These are phyloP conservation scores for Kwoniella europaea DNA, from an alignment of 768 basidiomycete genomes.

Conservation along the genomic window DNA sequence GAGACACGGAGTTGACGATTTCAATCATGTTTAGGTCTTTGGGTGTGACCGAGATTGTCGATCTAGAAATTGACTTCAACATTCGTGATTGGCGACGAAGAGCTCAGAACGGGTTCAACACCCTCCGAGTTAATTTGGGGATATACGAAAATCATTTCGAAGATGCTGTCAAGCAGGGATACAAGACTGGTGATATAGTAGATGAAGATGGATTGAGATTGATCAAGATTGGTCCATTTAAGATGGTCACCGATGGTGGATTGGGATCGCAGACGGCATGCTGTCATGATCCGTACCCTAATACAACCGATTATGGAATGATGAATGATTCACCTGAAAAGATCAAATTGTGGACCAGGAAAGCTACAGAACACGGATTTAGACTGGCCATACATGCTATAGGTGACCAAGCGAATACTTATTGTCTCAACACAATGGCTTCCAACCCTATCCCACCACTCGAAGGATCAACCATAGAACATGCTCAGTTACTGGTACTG, in stretches of 20 bases:
- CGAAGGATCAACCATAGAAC: constrained; percentile 40
- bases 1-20: neutral
- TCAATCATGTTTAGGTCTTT: constrained; percentile 14
- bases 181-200: constrained; percentile 20
- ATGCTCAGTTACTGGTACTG: constrained; percentile 41
- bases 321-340: constrained; percentile 28
- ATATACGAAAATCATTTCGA: neutral
- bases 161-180: neutral
- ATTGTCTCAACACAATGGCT: constrained; percentile 21
- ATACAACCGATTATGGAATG: constrained; percentile 10
- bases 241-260: constrained; percentile 50
- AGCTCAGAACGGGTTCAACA: constrained; percentile 1
- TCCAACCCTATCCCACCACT: neutral
- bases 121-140: neutral
- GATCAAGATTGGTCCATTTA: constrained; percentile 24
- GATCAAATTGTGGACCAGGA: constrained; percentile 20
- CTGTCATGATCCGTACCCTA: constrained; percentile 44
- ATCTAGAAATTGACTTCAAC: constrained; percentile 48
- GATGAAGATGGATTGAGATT: constrained; percentile 37
- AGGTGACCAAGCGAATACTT: constrained; percentile 42
- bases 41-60: constrained; percentile 48
- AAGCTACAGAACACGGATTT: constrained; percentile 22
- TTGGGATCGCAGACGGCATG: constrained; percentile 45
- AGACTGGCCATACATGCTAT: constrained; percentile 48
- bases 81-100: constrained; percentile 34